Base-by-base conservation (phyloP, 2,329 filamentous ascomycete species). In the Metarhizium anisopliae region DNA sequence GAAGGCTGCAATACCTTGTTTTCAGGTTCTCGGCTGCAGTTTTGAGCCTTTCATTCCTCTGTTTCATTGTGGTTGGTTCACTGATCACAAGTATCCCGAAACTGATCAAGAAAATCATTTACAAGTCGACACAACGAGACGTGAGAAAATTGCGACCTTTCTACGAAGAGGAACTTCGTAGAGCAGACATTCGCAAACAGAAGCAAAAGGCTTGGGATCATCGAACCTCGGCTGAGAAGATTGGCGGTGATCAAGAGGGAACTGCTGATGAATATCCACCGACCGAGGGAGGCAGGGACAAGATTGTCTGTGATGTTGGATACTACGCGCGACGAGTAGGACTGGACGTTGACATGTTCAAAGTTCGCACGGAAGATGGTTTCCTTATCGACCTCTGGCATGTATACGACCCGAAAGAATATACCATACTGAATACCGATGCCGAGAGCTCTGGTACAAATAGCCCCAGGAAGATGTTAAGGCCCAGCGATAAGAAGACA, bases 301-400 rank as follows among this genome's bases (percentile, higher is more conserved):
- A 82, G 3, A 74, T 96, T 7, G 72, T 89, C 7, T 90, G 88
- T 64, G 88, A 96, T 63, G 82, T 92, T 20, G 80, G 80, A 2
- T 94, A 96, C 67, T 96, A 97, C 67, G 92, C 93, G 1, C 80
- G 89, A 20, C 79, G 92, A 13, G 90, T 96, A 14, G 93, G 93
- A 0, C 78, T 97, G 1, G 90, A 96, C 59, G 82, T 90, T 29
- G 92, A 96, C 66, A 81, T 81, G 10, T 89, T 90, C 64, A 78
- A 89, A 52, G 91, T 96, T 0, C 87, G 95, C 69, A 96, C 93
- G 0, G 92, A 96, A 68, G 93, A 97, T 64, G 92, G 92, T 1
- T 96, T 96, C 67, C 83, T 96, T 50, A 87, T 96, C 59, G 84
- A 88, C 25, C 77, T 96, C 1, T 95, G 89, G 86, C 93, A 96